Conservation (phyloP, 805 yeast species). For the Cyberlindnera mycetangii region DNA sequence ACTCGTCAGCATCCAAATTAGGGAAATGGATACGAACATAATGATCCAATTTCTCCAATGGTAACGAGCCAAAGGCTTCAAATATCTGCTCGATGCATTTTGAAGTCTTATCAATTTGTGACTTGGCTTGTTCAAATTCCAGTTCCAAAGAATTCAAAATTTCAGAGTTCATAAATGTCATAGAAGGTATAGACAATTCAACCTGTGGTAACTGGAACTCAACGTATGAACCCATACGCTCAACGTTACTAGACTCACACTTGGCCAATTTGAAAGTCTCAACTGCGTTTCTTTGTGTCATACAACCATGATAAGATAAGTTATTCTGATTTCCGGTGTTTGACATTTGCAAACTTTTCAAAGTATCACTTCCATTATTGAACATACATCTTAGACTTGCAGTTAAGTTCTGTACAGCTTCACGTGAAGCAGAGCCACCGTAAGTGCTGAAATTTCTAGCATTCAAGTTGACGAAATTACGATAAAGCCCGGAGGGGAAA, state of each 20-base stretch:
- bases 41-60: conserved; percentile 45
- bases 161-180: conserved; percentile 43
- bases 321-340: conserved; percentile 4
- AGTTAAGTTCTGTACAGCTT: conserved; percentile 58
- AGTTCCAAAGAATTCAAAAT: conserved; percentile 37
- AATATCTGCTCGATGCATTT: conserved; percentile 43
- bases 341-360: conserved; percentile 20
- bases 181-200: conserved; percentile 35
- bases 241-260: conserved; percentile 30
- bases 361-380: conserved; percentile 32
- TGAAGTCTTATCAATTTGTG: conserved; percentile 40
- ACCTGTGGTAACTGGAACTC: conserved; percentile 52
- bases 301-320: conserved; percentile 25
- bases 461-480: conserved; percentile 34
- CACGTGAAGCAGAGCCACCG: conserved; percentile 41
- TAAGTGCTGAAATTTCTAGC: conserved; percentile 38
- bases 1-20: conserved; percentile 57
- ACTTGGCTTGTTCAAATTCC: conserved; percentile 37
- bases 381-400: conserved; percentile 40
- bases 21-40: conserved; percentile 65
- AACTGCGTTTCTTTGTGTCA: conserved; percentile 29
- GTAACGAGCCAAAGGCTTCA: conserved; percentile 61
- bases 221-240: conserved; percentile 45
- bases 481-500: conserved; percentile 33
- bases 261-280: conserved; percentile 34